phyloP scores from a whole-genome alignment of 2,329 filamentous ascomycete species.

The Colletotrichum lupini region DNA sequence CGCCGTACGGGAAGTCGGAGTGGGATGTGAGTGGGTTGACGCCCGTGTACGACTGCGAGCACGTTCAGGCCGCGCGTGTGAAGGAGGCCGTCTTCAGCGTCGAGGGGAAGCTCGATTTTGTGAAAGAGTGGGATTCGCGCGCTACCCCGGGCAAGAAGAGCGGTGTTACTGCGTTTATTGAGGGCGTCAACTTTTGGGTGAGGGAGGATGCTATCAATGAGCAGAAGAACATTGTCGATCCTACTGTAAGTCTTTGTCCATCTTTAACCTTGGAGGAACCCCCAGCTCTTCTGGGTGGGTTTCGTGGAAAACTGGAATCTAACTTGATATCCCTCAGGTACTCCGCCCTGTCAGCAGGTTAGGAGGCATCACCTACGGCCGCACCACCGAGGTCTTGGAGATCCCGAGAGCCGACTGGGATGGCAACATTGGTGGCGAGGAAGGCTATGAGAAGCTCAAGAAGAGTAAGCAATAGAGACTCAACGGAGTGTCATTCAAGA shows the following conservation, averaged over 20 bases:
- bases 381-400: conserved; percentile 77
- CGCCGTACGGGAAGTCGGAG: conserved; percentile 80
- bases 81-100: conserved; percentile 85
- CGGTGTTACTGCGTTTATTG: conserved; percentile 79
- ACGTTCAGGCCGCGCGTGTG: conserved; percentile 78
- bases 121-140: conserved; percentile 81
- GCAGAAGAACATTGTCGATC: conserved; percentile 78
- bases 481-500: not conserved
- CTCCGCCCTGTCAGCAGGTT: conserved; percentile 81
- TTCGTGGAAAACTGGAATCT: not conserved
- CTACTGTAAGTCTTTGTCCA: conserved; percentile 60
- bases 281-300: too few relatives aligned
- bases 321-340: conserved; percentile 55
- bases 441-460: conserved; percentile 67
- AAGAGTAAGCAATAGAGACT: conserved; percentile 51
- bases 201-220: conserved; percentile 88
- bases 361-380: conserved; percentile 87
- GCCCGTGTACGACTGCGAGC: conserved; percentile 69
- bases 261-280: too few relatives aligned
- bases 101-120: conserved; percentile 82
- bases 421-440: conserved; percentile 61
- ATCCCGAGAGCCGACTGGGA: conserved; percentile 71
- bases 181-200: conserved; percentile 90
- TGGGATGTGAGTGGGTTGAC: conserved; percentile 73
- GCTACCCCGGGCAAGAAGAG: conserved; percentile 78